Percentiles rank a stretch among this genome's conserved stretches.
These are phyloP conservation scores for Zangia roseola DNA, from an alignment of 768 basidiomycete genomes.

Conservation along the genomic window DNA sequence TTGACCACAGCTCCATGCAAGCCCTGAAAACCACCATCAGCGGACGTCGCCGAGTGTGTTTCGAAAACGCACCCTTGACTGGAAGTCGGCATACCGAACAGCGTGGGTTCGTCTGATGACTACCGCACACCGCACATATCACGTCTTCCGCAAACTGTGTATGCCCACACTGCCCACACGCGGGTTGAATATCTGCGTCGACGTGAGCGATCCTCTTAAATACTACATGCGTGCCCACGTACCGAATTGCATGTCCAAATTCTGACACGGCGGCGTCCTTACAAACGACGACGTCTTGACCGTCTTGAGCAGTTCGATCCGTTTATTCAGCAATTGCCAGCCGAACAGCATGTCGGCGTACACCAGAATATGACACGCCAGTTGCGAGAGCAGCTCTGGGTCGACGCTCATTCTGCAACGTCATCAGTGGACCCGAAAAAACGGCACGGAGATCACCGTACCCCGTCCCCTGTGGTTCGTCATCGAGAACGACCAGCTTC, in stretches of 20 bases:
- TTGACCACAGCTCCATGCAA: conserved; percentile 57
- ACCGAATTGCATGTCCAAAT: conserved; percentile 38
- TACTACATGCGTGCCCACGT: too few relatives aligned
- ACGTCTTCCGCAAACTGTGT: conserved; percentile 33
- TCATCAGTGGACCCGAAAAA: neutral
- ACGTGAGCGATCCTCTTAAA: conserved; percentile 3
- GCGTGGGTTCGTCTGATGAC: conserved; percentile 42
- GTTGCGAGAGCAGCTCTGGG: conserved; percentile 38
- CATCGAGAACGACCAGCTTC: conserved; percentile 38
- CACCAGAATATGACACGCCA: conserved; percentile 55
- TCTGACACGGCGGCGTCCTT: conserved; percentile 20
- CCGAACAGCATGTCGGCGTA: conserved; percentile 76
- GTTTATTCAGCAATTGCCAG: conserved; percentile 71
- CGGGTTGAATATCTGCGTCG: conserved; percentile 43
- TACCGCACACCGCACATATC: conserved; percentile 44
- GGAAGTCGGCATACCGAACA: conserved; percentile 79
- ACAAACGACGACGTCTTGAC: conserved; percentile 37
- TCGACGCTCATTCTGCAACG: conserved; percentile 11
- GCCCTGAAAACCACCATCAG: conserved; percentile 38
- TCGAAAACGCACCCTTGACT: conserved; percentile 55
- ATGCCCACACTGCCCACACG: conserved; percentile 46
- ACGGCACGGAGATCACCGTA: conserved; percentile 2
- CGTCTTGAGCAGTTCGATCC: conserved; percentile 72
- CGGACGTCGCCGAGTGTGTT: neutral
- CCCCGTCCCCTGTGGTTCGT: conserved; percentile 18